Evolutionary conservation across 805 yeast genomes (phyloP), one percentile per base, ranked within the genome.

Genomic region (Wickerhamomyces rabaulensis): DNA sequence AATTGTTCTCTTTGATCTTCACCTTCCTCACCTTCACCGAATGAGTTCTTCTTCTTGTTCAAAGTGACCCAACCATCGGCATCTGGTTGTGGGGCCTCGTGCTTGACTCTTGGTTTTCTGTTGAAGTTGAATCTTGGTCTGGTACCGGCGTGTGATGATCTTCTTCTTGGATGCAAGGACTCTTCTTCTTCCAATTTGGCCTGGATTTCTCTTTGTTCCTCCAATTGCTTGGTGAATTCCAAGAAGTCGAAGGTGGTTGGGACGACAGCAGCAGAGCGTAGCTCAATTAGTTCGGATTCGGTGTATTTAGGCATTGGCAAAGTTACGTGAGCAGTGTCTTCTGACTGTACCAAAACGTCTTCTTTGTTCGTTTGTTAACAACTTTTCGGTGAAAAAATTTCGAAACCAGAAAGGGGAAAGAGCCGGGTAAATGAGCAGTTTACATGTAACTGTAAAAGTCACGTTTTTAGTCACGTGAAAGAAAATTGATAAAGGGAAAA

Each of bases 51-150:
- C 26, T 55, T 54, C 48, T 71, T 71, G 56, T 69, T 74, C 52
- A 76, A 67, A 20, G 92, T 83, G 48, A 85, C 85, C 92, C 94
- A 87, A 40, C 95, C 95, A 52, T 87, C 92, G 48, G 82, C 85
- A 61, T 86, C 95, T 31, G 83, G 76, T 49, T 70, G 74, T 48
- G 70, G 70, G 41, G 72, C 69, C 22, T 52, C 53, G 16, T 47
- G 49, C 40, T 54, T 56, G 38, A 44, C 53, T 46, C 55, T 55
- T 45, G 58, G 55, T 48, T 54, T 56, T 45, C 70, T 71, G 66
- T 76, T 76, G 61, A 77, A 81, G 61, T 82, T 76, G 59, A 82
- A 73, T 56, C 73, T 74, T 45, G 85, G 85, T 64, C 71, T 71
- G 17, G 59, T 56, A 41, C 67, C 70, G 43, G 56, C 60, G 48